Percentiles rank a stretch among this genome's conserved stretches.
phyloP scores from a whole-genome alignment of 2,329 filamentous ascomycete genomes.

The Dothideomycetidae sp. region DNA sequence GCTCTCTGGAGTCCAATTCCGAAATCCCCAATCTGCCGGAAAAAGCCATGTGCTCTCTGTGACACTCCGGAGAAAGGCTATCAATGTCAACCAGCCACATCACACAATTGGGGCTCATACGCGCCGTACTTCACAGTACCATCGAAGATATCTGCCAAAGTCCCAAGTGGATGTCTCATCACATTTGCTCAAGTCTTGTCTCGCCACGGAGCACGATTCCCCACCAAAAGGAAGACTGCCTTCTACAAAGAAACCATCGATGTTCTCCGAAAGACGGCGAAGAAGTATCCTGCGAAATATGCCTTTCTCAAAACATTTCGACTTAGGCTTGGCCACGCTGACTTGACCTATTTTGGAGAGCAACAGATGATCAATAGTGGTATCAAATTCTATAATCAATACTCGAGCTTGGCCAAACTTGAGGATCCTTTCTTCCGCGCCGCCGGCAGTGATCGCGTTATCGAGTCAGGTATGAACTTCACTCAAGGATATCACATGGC shows the following conservation, averaged over 20 bases:
- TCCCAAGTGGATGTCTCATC: conserved; percentile 8
- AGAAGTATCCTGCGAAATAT: conserved; percentile 45
- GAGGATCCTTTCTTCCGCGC: conserved; percentile 56
- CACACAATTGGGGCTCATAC: not conserved
- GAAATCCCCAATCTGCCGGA: too few relatives aligned
- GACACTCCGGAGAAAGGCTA: not conserved
- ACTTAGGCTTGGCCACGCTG: conserved; percentile 56
- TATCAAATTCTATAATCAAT: conserved; percentile 58
- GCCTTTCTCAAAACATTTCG: conserved; percentile 57
- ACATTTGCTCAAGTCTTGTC: conserved; percentile 6
- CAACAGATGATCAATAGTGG: conserved; percentile 62
- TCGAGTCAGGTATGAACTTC: conserved; percentile 63
- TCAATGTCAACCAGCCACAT: not conserved
- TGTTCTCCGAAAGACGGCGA: not conserved
- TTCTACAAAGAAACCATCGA: not conserved
- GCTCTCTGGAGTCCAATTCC: too few relatives aligned
- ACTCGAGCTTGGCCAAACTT: conserved; percentile 44
- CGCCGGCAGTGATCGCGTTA: conserved; percentile 54
- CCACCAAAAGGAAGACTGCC: conserved; percentile 2
- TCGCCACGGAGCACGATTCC: conserved; percentile 10
- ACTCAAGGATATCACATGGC: conserved; percentile 57
- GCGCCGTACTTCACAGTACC: not conserved
- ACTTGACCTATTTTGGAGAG: conserved; percentile 54
- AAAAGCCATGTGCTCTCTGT: not conserved
- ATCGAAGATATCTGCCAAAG: not conserved